phyloP scores from a whole-genome alignment of 306 rosid genomes.

The Senna siamea region DNA sequence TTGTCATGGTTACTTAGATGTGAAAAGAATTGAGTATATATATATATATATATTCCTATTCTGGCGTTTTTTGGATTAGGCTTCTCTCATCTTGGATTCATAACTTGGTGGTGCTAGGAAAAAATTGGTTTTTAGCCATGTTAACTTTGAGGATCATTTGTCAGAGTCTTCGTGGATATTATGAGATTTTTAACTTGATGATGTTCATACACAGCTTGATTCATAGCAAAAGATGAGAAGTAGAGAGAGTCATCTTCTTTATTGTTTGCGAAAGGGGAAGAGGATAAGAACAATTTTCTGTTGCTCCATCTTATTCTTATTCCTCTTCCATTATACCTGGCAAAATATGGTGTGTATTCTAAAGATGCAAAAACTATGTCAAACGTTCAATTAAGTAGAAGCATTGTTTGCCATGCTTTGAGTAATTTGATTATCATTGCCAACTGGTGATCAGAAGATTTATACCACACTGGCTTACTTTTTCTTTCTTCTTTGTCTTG shows the following conservation, averaged over 20 bases:
- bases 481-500: not conserved
- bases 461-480: conserved; percentile 9
- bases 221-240: too few relatives aligned
- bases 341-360: too few relatives aligned
- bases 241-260: not conserved
- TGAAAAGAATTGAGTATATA: not conserved
- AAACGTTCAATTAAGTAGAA: too few relatives aligned
- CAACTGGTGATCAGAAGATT: not conserved
- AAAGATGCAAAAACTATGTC: too few relatives aligned
- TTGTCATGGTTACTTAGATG: not conserved
- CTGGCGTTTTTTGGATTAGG: not conserved
- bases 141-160: not conserved
- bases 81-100: not conserved
- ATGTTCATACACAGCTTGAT: not conserved
- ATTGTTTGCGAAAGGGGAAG: not conserved
- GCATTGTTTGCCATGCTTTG: not conserved
- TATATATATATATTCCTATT: not conserved
- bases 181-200: not conserved
- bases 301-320: not conserved
- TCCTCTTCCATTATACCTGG: not conserved
- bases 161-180: not conserved
- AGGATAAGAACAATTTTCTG: not conserved
- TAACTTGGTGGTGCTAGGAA: not conserved
- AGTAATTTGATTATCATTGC: not conserved
- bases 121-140: not conserved